Conservation (phyloP, 2,329 filamentous ascomycete genomes). For the Hypomyces perniciosus region DNA sequence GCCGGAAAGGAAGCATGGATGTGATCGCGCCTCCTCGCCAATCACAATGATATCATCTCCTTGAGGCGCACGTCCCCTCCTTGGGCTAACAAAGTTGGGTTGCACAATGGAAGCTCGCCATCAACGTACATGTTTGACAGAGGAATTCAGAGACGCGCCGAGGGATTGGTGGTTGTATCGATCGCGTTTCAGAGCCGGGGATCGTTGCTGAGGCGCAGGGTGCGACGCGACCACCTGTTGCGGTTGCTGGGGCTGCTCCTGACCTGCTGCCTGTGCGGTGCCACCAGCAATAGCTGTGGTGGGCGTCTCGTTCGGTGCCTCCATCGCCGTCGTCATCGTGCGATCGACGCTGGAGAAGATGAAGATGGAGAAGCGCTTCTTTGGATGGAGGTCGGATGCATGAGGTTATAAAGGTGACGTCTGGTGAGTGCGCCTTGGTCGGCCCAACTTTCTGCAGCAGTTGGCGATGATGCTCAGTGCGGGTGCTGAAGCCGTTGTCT, state of each 20-base stretch:
- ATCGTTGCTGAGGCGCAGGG: slow-evolving; percentile 21
- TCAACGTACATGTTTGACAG: slow-evolving; percentile 60
- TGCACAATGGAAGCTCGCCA: background rate
- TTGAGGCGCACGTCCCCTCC: background rate
- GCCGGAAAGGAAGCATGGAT: too few species aligned
- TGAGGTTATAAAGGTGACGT: background rate
- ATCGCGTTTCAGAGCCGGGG: slow-evolving; percentile 39
- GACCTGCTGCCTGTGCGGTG: slow-evolving; percentile 5
- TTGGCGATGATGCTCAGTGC: slow-evolving; percentile 8
- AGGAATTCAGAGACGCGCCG: slow-evolving; percentile 55
- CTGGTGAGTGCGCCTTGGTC: background rate
- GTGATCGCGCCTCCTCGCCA: too few species aligned
- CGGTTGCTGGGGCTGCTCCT: slow-evolving; percentile 14
- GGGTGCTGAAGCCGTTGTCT: slow-evolving; percentile 6
- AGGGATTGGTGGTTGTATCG: slow-evolving; percentile 60
- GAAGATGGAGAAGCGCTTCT: background rate
- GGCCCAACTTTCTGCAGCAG: slow-evolving; percentile 3
- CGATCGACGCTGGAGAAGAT: background rate
- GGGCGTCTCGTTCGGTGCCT: slow-evolving; percentile 5
- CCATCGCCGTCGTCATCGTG: slow-evolving; percentile 8
- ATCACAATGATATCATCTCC: too few species aligned
- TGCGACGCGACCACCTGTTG: slow-evolving; percentile 17
- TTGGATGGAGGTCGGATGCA: background rate
- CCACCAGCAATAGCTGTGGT: background rate
- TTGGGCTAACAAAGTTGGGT: background rate